These are phyloP conservation scores for Neofusicoccum kwambonambiense DNA, from an alignment of 2,329 filamentous ascomycete genomes.

Conservation along the genomic window DNA sequence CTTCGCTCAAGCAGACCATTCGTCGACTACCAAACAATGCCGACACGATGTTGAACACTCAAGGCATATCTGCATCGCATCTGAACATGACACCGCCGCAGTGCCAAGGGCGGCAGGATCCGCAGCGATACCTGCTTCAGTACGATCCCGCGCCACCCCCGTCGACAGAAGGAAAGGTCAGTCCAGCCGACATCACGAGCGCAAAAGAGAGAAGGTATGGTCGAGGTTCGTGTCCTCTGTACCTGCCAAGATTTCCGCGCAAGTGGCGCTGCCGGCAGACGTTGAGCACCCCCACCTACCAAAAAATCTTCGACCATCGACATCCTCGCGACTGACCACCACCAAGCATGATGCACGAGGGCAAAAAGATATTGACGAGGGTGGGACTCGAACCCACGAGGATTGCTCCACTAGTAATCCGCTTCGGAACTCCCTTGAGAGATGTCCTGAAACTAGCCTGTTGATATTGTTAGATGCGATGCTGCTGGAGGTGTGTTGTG, in stretches of 20 bases:
- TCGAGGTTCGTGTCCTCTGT: too few relatives aligned
- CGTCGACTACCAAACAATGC: background rate
- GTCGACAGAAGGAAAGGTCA: background rate
- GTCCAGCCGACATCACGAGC: background rate
- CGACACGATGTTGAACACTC: background rate
- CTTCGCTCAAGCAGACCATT: background rate
- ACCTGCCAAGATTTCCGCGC: too few relatives aligned
- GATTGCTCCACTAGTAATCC: constrained; percentile 14
- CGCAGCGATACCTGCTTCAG: background rate
- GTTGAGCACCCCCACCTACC: too few relatives aligned
- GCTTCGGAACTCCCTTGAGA: constrained; percentile 5
- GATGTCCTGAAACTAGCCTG: constrained; percentile 7
- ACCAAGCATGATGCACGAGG: background rate
- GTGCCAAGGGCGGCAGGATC: background rate
- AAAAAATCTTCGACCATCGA: too few relatives aligned
- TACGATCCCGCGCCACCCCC: background rate
- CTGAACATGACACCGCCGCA: background rate
- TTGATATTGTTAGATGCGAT: background rate
- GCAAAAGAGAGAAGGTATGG: too few relatives aligned
- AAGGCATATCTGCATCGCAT: background rate
- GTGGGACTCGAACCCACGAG: constrained; percentile 15
- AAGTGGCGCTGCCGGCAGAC: too few relatives aligned
- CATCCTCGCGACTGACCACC: background rate
- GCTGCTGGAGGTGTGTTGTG: background rate
- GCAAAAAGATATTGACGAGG: background rate